phyloP scores from a whole-genome alignment of 331 rosid genomes.

The Quercus phellos region DNA sequence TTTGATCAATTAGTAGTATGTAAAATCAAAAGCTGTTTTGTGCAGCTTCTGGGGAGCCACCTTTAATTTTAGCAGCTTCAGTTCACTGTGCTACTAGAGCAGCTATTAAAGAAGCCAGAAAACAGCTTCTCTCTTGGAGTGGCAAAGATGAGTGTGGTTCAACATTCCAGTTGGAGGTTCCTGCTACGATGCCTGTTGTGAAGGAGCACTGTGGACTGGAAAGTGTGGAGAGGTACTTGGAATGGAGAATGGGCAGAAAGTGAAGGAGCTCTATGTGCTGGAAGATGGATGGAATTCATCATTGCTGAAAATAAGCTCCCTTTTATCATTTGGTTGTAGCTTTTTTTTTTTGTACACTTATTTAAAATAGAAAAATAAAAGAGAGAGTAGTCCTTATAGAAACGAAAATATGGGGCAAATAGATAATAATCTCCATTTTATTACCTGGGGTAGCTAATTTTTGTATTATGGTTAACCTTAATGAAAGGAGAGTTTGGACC shows the following conservation, averaged over 20 bases:
- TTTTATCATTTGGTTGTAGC: too few species aligned
- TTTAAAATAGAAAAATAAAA: too few species aligned
- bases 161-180: conserved; percentile 59
- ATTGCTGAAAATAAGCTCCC: too few species aligned
- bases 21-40: conserved; percentile 2
- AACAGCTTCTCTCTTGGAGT: conserved; percentile 68
- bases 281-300: too few species aligned
- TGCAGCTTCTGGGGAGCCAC: conserved; percentile 98
- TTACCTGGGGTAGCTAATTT: too few species aligned
- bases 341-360: too few species aligned
- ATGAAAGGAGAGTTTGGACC: too few species aligned
- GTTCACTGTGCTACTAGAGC: conserved; percentile 86
- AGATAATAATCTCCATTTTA: too few species aligned
- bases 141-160: conserved; percentile 25
- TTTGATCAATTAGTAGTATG: not conserved
- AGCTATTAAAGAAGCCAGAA: conserved; percentile 67
- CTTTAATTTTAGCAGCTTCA: conserved; percentile 71
- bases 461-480: too few species aligned
- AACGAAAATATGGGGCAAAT: too few species aligned
- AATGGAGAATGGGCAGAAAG: conserved; percentile 44
- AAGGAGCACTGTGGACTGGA: conserved; percentile 69
- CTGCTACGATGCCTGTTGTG: conserved; percentile 86
- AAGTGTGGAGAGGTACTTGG: conserved; percentile 64
- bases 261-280: not conserved
- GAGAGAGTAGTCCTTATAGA: too few species aligned